Percentiles rank a stretch among this genome's conserved stretches.
Evolutionary conservation across 208 protist species (phyloP).

Genomic region (Leishmania martiniquensis): DNA sequence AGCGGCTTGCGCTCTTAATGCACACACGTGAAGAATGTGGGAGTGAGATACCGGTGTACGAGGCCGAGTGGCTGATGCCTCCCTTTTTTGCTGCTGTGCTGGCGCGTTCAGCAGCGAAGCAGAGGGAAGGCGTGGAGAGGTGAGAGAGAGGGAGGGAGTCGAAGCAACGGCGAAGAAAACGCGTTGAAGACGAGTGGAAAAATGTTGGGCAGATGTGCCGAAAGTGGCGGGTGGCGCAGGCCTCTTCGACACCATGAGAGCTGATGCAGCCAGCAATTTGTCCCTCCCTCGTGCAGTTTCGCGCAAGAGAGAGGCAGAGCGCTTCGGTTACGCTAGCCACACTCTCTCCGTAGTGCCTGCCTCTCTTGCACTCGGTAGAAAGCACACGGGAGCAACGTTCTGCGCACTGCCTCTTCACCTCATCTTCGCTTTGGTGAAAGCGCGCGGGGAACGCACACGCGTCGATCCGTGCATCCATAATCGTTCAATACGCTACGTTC

Average conservation of each 20-base stretch:
- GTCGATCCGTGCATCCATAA: neutral
- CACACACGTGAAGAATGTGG: too few relatives aligned
- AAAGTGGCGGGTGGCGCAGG: too few relatives aligned
- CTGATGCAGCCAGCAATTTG: too few relatives aligned
- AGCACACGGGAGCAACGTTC: neutral
- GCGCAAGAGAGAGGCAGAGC: too few relatives aligned
- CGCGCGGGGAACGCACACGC: neutral
- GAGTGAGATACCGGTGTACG: neutral
- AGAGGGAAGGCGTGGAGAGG: neutral
- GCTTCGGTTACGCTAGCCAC: too few relatives aligned
- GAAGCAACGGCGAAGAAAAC: neutral
- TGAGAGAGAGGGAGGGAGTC: neutral
- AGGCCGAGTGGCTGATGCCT: neutral
- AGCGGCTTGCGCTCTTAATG: too few relatives aligned
- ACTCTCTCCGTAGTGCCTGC: too few relatives aligned
- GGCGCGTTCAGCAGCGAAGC: neutral
- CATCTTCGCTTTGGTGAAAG: neutral
- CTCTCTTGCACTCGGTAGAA: too few relatives aligned
- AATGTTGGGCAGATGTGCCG: too few relatives aligned
- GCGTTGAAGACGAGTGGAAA: neutral
- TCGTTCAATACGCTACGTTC: neutral
- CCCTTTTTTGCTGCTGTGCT: neutral
- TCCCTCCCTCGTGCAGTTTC: too few relatives aligned
- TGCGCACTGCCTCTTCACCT: neutral
- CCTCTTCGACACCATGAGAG: too few relatives aligned